A percentile compares a stretch with the other conserved stretches of the same genome.
Evolutionary conservation across 139 green algal species (phyloP).

Genomic region (Volvox reticuliferus): DNA sequence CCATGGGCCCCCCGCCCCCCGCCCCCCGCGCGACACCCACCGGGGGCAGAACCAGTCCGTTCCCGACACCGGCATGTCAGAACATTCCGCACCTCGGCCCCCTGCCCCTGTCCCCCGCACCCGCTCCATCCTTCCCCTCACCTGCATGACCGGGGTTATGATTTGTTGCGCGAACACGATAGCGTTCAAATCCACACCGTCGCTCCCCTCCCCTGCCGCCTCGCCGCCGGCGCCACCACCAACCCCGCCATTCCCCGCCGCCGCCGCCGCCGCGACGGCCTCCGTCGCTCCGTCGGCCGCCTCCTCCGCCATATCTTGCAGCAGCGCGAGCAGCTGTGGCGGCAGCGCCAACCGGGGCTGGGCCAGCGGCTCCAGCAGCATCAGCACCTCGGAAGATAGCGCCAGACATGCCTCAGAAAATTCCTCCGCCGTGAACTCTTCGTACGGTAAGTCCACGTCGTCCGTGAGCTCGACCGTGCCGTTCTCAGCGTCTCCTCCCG

Average conservation of each 20-base stretch:
- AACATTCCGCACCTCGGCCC: too few species aligned
- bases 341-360: constrained; percentile 16
- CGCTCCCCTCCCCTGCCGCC: neutral
- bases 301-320: constrained; percentile 6
- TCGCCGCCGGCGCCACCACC: neutral
- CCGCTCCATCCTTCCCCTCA: neutral
- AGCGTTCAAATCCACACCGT: neutral
- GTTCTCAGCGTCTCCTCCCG: neutral
- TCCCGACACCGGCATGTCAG: too few species aligned
- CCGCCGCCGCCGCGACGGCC: neutral
- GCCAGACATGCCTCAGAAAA: neutral
- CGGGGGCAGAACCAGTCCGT: too few species aligned
- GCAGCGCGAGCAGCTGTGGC: neutral
- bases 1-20: too few species aligned
- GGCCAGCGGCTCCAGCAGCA: constrained; percentile 15
- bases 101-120: too few species aligned
- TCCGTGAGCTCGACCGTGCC: neutral
- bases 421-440: neutral
- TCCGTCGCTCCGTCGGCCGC: neutral
- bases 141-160: constrained; percentile 9
- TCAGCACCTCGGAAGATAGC: neutral
- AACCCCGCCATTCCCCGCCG: neutral
- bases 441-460: too few species aligned
- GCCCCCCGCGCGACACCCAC: too few species aligned
- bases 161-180: constrained; percentile 16